Conservation (phyloP, 768 basidiomycete species). For the Crucibulum laeve region DNA sequence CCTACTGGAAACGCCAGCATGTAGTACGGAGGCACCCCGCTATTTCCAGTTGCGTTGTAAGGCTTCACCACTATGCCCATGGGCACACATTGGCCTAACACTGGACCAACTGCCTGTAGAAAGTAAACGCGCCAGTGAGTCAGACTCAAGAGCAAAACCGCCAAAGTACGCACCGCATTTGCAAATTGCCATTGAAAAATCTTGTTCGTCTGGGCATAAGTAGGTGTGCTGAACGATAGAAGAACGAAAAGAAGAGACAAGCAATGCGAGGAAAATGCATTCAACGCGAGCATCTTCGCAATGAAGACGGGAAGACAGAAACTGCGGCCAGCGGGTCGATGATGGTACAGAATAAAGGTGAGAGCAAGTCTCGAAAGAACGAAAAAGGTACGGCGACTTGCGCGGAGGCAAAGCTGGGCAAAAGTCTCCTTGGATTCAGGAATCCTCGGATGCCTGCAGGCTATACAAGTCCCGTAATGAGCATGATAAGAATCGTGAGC, state of each 20-base stretch:
- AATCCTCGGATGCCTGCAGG: no score
- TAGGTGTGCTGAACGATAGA: slow-evolving; percentile 2
- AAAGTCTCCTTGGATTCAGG: no score
- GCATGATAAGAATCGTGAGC: no score
- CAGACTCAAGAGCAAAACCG: background rate
- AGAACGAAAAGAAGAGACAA: slow-evolving; percentile 1
- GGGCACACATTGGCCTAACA: slow-evolving; percentile 21
- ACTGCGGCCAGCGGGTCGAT: no score
- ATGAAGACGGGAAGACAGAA: no score
- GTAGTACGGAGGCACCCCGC: slow-evolving; percentile 31
- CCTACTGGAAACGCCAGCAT: slow-evolving; percentile 35
- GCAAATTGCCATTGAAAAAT: slow-evolving; percentile 29
- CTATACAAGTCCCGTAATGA: no score
- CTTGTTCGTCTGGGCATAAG: slow-evolving; percentile 10
- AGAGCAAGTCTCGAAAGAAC: no score
- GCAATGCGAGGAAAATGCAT: no score
- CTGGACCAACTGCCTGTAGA: slow-evolving; percentile 5
- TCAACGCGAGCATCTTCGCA: no score
- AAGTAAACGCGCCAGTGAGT: slow-evolving; percentile 1
- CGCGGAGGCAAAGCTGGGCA: no score
- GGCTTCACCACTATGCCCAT: slow-evolving; percentile 21
- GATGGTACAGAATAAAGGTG: no score
- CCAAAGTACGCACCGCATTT: slow-evolving; percentile 16
- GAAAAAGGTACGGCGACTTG: no score
- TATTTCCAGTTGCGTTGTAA: slow-evolving; percentile 11